Evolutionary conservation across 768 basidiomycete genomes (phyloP).

Genomic region (Lactifluus pinguis): DNA sequence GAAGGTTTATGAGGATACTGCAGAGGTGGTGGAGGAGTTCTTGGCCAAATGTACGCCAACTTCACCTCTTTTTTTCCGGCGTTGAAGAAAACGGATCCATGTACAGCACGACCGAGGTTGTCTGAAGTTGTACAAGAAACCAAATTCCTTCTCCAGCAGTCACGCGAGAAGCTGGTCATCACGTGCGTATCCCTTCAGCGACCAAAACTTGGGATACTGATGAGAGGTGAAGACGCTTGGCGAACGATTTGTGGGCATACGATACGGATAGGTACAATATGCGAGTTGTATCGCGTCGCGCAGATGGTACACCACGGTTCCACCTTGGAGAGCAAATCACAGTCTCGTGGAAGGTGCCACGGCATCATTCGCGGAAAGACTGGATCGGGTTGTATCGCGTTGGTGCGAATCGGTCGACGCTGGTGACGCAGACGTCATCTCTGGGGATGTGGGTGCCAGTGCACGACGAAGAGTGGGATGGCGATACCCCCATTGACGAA

Average conservation of each 20-base stretch:
- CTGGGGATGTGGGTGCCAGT: constrained; percentile 92
- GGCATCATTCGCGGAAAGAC: constrained; percentile 79
- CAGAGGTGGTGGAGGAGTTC: constrained; percentile 90
- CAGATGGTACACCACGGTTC: constrained; percentile 51
- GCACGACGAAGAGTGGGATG: constrained; percentile 89
- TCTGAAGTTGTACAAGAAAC: constrained; percentile 91
- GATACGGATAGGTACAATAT: constrained; percentile 76
- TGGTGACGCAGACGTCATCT: constrained; percentile 78
- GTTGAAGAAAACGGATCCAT: constrained; percentile 10
- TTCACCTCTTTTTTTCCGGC: neutral
- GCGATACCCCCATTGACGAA: constrained; percentile 57
- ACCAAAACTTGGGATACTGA: neutral
- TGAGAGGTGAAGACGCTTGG: constrained; percentile 50
- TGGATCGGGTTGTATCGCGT: constrained; percentile 94
- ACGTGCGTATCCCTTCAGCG: constrained; percentile 47
- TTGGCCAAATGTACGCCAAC: constrained; percentile 71
- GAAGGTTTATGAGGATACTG: constrained; percentile 91
- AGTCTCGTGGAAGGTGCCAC: constrained; percentile 82
- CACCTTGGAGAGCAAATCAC: constrained; percentile 87
- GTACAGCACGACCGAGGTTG: constrained; percentile 73
- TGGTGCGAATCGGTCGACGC: constrained; percentile 76
- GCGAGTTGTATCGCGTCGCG: constrained; percentile 44
- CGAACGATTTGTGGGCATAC: constrained; percentile 70
- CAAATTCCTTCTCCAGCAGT: constrained; percentile 83
- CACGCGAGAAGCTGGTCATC: constrained; percentile 84